These are phyloP conservation scores for Lolium rigidum DNA, from an alignment of 176 grass and related monocot species.

Conservation along the genomic window DNA sequence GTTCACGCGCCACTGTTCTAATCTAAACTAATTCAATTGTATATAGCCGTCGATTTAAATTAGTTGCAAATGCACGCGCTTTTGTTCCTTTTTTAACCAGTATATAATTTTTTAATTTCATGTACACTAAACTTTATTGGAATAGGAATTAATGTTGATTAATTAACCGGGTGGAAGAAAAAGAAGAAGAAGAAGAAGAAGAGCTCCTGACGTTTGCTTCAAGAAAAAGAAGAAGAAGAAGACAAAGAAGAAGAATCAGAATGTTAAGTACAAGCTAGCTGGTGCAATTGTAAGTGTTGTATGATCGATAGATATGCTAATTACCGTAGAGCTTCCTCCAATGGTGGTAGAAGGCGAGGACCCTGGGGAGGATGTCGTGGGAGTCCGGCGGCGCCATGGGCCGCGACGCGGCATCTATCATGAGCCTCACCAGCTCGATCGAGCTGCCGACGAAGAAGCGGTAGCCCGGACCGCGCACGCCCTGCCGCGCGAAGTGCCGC, in stretches of 20 bases:
- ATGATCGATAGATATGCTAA: background rate
- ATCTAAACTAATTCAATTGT: background rate
- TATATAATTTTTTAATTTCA: background rate
- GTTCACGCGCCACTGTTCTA: slow-evolving; percentile 47
- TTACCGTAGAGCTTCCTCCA: slow-evolving; percentile 96
- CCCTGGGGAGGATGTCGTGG: slow-evolving; percentile 84
- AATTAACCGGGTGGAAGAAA: no score
- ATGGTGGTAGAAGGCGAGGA: slow-evolving; percentile 89
- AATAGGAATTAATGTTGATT: background rate
- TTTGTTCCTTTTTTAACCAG: background rate
- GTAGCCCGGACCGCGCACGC: slow-evolving; percentile 81
- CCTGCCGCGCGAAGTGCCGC: slow-evolving; percentile 73
- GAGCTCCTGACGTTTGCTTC: no score
- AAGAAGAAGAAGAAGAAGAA: no score
- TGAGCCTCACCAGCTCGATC: slow-evolving; percentile 72
- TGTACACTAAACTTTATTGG: background rate
- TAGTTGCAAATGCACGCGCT: background rate
- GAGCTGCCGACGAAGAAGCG: slow-evolving; percentile 90
- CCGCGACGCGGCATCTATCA: slow-evolving; percentile 66
- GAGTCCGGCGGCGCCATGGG: slow-evolving; percentile 59
- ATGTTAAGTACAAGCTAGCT: background rate
- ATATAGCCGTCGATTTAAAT: no score
- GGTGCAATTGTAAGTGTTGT: background rate
- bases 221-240: no score
- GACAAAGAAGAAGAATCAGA: no score